Conservation (phyloP, 2,329 filamentous ascomycete genomes). For the Diplodia seriata region DNA sequence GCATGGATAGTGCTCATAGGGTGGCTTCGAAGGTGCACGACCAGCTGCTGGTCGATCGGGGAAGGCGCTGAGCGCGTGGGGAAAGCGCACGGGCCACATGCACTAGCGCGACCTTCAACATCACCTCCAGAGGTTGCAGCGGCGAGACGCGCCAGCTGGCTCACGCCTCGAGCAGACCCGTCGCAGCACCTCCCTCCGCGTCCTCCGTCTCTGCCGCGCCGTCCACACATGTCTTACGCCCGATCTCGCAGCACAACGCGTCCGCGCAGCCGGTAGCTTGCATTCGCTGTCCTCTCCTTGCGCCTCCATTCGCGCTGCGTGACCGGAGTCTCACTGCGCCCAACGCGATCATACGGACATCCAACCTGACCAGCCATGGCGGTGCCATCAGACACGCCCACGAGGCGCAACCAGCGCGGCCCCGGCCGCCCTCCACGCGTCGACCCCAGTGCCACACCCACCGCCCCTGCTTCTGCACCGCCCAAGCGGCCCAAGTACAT, state of each 20-base stretch:
- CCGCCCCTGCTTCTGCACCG: constrained; percentile 49
- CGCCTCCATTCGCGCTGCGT: constrained; percentile 31
- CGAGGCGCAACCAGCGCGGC: constrained; percentile 31
- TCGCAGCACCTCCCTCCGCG: constrained; percentile 8
- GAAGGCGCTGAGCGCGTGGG: constrained; percentile 14
- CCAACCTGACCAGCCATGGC: constrained; percentile 17
- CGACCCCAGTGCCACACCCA: constrained; percentile 32
- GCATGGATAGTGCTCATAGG: constrained; percentile 21
- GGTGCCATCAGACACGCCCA: constrained; percentile 30
- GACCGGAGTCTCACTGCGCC: constrained; percentile 29
- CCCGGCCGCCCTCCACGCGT: constrained; percentile 31
- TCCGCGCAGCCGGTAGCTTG: constrained; percentile 33
- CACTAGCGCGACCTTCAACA: constrained; percentile 25
- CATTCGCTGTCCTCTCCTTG: constrained; percentile 31
- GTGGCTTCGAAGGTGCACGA: constrained; percentile 26
- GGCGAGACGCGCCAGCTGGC: constrained; percentile 29
- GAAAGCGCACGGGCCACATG: constrained; percentile 10
- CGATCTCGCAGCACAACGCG: constrained; percentile 29
- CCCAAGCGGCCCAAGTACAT: constrained; percentile 68
- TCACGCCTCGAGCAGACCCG: constrained; percentile 18
- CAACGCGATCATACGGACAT: constrained; percentile 25
- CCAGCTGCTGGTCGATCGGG: constrained; percentile 10
- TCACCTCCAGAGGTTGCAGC: constrained; percentile 12
- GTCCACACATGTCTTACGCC: constrained; percentile 28
- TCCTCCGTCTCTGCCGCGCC: constrained; percentile 5